Evolutionary conservation across 2,329 filamentous ascomycete genomes (phyloP), one percentile per base, ranked within the genome.

Genomic region (Calonectria montana): DNA sequence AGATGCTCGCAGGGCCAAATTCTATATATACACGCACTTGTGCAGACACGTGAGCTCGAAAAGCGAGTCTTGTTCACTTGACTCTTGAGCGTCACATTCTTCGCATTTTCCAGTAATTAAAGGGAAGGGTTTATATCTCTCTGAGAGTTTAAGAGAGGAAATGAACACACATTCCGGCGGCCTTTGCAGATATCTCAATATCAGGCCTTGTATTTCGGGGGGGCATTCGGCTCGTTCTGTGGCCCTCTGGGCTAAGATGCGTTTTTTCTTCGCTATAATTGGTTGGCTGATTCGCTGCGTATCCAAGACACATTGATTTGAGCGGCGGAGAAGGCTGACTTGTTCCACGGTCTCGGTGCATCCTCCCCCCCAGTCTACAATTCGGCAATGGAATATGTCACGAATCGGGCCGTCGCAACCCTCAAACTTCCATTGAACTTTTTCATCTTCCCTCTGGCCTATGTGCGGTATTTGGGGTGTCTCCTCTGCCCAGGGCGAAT

Each of bases 221-320:
- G 0, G 65, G 65, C 27, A 61, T 27, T 0, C 37, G 1, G 41
- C 65, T 10, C 29, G 12, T 0, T 27, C 21, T 2, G 47, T 18
- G 8, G 31, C 43, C 18, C 18, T 29, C n/a, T 53, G 37, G 3
- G 53, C 55, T n/a, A 67, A 31, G 7, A 39, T 21, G n/a, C 41
- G 39, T 10, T 53, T 61, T 23, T 48, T 48, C 7, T 27, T 25
- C 15, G 15, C 27, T 7, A 53, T 12, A 31, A 67, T 50, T 13
- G 53, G 43, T 23, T 25, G 21, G 18, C 16, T 50, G 8, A 62
- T 48, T 15, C 31, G 43, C 41, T 41, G 65, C 9, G 65, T 29
- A 41, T 67, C 65, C 50, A 67, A 6, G 7, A 67, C 31, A 31
- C 62, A 62, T 53, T 67, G 65, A 21, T 27, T 37, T 27, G 55